A percentile compares a stretch with the other conserved stretches of the same genome.
Evolutionary conservation across 164 flowering plant genomes (phyloP).

Genomic region (Vitis rotundifolia): DNA sequence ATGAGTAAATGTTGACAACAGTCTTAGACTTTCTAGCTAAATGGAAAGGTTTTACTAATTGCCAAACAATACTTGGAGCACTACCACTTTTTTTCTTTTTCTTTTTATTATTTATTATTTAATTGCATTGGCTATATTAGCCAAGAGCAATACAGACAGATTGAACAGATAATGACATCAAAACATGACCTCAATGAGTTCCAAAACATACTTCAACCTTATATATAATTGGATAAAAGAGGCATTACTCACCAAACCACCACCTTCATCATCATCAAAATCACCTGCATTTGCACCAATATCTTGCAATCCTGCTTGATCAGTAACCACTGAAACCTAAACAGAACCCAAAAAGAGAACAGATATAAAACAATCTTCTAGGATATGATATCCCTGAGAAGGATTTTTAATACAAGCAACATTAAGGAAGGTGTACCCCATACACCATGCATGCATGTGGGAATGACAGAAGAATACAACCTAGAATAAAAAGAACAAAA

Average conservation of each 20-base stretch:
- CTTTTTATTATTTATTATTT: too few relatives aligned
- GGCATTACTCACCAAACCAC: constrained; percentile 76
- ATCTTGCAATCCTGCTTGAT: constrained; percentile 80
- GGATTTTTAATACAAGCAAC: too few relatives aligned
- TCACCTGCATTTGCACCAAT: constrained; percentile 70
- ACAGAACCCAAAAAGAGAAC: constrained; percentile 1
- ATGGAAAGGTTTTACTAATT: too few relatives aligned
- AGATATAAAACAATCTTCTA: not conserved
- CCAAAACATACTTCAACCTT: too few relatives aligned
- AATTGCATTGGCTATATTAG: too few relatives aligned
- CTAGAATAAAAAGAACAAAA: not conserved
- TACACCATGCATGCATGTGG: not conserved
- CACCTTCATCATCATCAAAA: constrained; percentile 94
- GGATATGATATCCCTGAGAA: not conserved
- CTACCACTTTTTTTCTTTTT: too few relatives aligned
- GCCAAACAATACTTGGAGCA: too few relatives aligned
- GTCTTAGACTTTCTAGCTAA: too few relatives aligned
- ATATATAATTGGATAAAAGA: not conserved
- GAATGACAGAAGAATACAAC: not conserved
- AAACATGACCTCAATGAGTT: too few relatives aligned
- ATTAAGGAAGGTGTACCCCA: not conserved
- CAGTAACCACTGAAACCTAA: constrained; percentile 91
- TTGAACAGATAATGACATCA: too few relatives aligned
- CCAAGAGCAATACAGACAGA: too few relatives aligned
- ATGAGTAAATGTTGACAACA: too few relatives aligned